Percentiles rank a stretch among this genome's conserved stretches.
phyloP scores from a whole-genome alignment of 768 basidiomycete species.

The Pleurotus tuber-regium region DNA sequence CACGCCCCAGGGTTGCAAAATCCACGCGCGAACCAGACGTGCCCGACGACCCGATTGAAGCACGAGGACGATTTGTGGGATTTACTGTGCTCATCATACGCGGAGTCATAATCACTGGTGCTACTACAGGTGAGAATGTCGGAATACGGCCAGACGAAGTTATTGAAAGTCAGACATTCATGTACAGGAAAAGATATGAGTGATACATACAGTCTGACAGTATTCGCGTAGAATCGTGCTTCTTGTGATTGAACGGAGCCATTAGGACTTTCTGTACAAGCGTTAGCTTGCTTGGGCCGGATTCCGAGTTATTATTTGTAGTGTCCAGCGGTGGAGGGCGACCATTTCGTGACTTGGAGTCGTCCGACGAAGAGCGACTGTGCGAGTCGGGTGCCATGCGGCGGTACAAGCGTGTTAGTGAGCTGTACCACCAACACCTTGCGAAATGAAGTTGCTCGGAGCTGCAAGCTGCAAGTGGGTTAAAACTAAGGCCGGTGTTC shows the following conservation, averaged over 20 bases:
- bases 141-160: slow-evolving; percentile 2
- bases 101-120: slow-evolving; percentile 89
- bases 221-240: slow-evolving; percentile 68
- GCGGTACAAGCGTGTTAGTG: slow-evolving; percentile 4
- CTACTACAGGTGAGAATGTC: slow-evolving; percentile 45
- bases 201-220: slow-evolving; percentile 73
- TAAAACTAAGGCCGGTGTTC: background rate
- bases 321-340: slow-evolving; percentile 33
- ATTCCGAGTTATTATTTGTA: slow-evolving; percentile 29
- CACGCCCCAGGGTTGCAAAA: slow-evolving; percentile 79
- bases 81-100: slow-evolving; percentile 74
- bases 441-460: background rate
- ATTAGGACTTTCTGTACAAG: slow-evolving; percentile 68
- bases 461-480: background rate
- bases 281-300: slow-evolving; percentile 49
- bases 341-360: slow-evolving; percentile 32
- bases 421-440: background rate
- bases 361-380: slow-evolving; percentile 27
- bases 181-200: too few species aligned
- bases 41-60: slow-evolving; percentile 29
- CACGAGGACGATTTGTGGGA: slow-evolving; percentile 36
- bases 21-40: slow-evolving; percentile 46
- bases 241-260: slow-evolving; percentile 68
- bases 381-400: slow-evolving; percentile 37
- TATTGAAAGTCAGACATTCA: too few species aligned